A percentile compares a stretch with the other conserved stretches of the same genome.
Conservation (phyloP, 495 filamentous ascomycete species). For the Aspergillus incahuasiensis region DNA sequence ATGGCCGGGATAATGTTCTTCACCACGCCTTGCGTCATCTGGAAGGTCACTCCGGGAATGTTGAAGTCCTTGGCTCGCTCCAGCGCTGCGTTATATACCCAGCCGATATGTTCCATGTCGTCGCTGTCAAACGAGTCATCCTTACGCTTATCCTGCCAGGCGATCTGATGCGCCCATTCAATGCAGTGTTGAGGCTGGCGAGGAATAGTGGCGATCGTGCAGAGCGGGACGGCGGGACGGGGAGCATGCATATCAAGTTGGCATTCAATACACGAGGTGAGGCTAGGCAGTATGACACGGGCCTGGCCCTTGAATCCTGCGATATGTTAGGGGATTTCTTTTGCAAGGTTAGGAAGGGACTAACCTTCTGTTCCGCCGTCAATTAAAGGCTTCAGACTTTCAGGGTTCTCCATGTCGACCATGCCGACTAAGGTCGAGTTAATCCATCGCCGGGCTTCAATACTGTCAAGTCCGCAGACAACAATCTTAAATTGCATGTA, state of each 20-base stretch:
- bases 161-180: slow-evolving; percentile 96
- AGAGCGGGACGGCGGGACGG: slow-evolving; percentile 87
- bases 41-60: slow-evolving; percentile 90
- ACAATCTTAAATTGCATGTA: slow-evolving; percentile 97
- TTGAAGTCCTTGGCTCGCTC: slow-evolving; percentile 79
- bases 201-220: slow-evolving; percentile 93
- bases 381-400: slow-evolving; percentile 84
- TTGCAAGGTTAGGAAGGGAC: background rate
- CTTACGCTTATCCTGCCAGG: slow-evolving; percentile 58
- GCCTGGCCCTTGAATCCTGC: slow-evolving; percentile 94
- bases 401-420: slow-evolving; percentile 73
- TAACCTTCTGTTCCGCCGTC: slow-evolving; percentile 94
- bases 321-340: slow-evolving; percentile 14
- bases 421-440: slow-evolving; percentile 88
- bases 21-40: slow-evolving; percentile 95
- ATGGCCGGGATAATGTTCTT: slow-evolving; percentile 99
- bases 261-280: slow-evolving; percentile 96
- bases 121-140: slow-evolving; percentile 81
- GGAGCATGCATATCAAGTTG: slow-evolving; percentile 98
- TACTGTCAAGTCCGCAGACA: slow-evolving; percentile 94
- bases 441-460: slow-evolving; percentile 97
- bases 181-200: slow-evolving; percentile 98
- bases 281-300: slow-evolving; percentile 83
- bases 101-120: slow-evolving; percentile 93
- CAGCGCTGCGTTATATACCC: slow-evolving; percentile 87